phyloP scores from a whole-genome alignment of 2,329 filamentous ascomycete genomes.

The Ceratocystiopsis sp. region DNA sequence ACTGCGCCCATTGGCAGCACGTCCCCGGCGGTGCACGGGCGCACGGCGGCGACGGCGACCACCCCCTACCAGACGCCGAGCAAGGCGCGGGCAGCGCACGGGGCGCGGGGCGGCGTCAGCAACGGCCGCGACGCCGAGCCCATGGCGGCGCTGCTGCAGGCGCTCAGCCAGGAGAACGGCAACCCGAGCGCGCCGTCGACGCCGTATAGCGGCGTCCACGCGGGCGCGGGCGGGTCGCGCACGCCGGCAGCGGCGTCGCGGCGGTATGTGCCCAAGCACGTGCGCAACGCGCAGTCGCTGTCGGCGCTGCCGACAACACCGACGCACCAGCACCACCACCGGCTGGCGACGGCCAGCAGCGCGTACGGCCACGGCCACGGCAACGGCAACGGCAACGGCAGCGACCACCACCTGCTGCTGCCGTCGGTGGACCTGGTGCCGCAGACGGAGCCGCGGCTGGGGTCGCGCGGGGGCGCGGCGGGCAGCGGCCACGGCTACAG shows the following conservation, averaged over 20 bases:
- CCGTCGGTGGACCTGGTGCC: constrained; percentile 47
- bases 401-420: constrained; percentile 34
- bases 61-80: constrained; percentile 20
- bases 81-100: constrained; percentile 21
- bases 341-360: too few species aligned
- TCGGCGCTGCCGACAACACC: constrained; percentile 74
- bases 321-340: constrained; percentile 20
- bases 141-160: constrained; percentile 66
- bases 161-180: constrained; percentile 62
- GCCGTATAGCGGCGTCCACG: constrained; percentile 32
- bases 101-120: background rate
- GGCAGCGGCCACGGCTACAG: constrained; percentile 1
- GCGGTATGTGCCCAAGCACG: constrained; percentile 44
- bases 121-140: constrained; percentile 39
- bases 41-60: background rate
- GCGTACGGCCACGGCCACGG: too few species aligned
- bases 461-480: constrained; percentile 16
- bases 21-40: background rate
- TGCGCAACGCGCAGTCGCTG: constrained; percentile 62
- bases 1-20: background rate
- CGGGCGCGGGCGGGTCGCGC: constrained; percentile 2
- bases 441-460: constrained; percentile 38
- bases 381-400: constrained; percentile 19
- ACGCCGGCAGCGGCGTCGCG: constrained; percentile 13
- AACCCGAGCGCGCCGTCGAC: constrained; percentile 60